Evolutionary conservation across 2,329 filamentous ascomycete species (phyloP).

Genomic region (Paraphaeosphaeria minitans): DNA sequence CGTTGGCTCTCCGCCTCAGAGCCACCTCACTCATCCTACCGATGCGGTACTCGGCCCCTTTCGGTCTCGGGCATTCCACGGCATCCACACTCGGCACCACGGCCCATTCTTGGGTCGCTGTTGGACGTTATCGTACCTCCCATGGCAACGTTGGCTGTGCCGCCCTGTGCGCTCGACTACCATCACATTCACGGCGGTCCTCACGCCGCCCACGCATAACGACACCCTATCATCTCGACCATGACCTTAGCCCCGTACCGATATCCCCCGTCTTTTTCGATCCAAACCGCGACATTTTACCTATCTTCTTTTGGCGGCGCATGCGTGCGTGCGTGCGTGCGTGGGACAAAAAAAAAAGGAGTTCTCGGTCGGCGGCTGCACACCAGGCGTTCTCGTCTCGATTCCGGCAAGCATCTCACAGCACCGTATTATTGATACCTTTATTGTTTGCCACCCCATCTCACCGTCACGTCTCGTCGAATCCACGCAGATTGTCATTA

Average conservation of each 20-base stretch:
- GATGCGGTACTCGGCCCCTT: constrained; percentile 13
- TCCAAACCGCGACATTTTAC: not conserved
- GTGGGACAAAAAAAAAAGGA: constrained; percentile 38
- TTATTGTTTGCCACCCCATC: constrained; percentile 16
- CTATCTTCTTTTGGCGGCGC: constrained; percentile 15
- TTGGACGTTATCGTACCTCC: constrained; percentile 13
- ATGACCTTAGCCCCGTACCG: constrained; percentile 4
- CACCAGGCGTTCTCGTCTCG: constrained; percentile 32
- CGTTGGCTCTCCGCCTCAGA: constrained; percentile 16
- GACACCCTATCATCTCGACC: constrained; percentile 10
- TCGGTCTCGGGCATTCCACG: constrained; percentile 15
- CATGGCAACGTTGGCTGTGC: constrained; percentile 12
- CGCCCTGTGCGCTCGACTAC: not conserved
- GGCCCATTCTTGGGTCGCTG: constrained; percentile 8
- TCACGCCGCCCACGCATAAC: constrained; percentile 14
- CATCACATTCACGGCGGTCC: constrained; percentile 7
- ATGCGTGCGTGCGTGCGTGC: constrained; percentile 18
- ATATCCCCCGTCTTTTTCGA: constrained; percentile 8
- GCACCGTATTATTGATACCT: constrained; percentile 34
- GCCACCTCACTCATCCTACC: constrained; percentile 14
- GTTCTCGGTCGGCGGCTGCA: constrained; percentile 27
- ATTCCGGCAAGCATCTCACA: constrained; percentile 25
- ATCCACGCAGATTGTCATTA: constrained; percentile 2
- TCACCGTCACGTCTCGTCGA: not conserved
- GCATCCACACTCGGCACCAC: constrained; percentile 12